Percentiles rank a stretch among this genome's conserved stretches.
phyloP scores from a whole-genome alignment of 805 yeast genomes.

The Crinitomyces ghanaensis region DNA sequence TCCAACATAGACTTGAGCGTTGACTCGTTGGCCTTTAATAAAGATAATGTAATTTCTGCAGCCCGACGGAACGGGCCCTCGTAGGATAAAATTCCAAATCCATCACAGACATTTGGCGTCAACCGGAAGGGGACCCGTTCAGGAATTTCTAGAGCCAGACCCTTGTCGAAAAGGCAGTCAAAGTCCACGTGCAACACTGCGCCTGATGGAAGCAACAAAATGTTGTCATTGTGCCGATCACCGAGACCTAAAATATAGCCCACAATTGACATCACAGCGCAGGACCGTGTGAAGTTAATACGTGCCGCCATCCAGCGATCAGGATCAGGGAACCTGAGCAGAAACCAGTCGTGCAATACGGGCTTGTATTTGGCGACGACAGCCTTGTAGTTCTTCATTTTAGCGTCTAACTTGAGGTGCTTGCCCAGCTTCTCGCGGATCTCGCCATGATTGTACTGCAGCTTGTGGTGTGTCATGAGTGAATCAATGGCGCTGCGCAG shows the following conservation, averaged over 20 bases:
- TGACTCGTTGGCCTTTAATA: slow-evolving; percentile 70
- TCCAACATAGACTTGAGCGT: slow-evolving; percentile 83
- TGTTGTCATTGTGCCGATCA: slow-evolving; percentile 92
- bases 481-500: slow-evolving; percentile 52
- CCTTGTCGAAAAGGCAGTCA: slow-evolving; percentile 87
- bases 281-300: slow-evolving; percentile 58
- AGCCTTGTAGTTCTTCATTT: slow-evolving; percentile 28
- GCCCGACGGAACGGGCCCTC: slow-evolving; percentile 84
- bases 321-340: slow-evolving; percentile 83
- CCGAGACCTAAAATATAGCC: slow-evolving; percentile 87
- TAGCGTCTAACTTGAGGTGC: slow-evolving; percentile 21
- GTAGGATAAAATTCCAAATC: slow-evolving; percentile 74
- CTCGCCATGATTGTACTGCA: no score
- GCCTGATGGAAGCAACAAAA: slow-evolving; percentile 67
- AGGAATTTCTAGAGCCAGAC: slow-evolving; percentile 61
- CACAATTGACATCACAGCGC: slow-evolving; percentile 95
- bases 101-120: slow-evolving; percentile 81
- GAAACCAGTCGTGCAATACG: slow-evolving; percentile 76
- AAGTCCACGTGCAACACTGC: slow-evolving; percentile 87
- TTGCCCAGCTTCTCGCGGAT: no score
- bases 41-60: slow-evolving; percentile 68
- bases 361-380: slow-evolving; percentile 27
- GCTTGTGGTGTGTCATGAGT: no score
- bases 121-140: slow-evolving; percentile 91
- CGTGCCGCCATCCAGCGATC: slow-evolving; percentile 76